Evolutionary conservation across 257 asterid genomes (phyloP), one percentile per base, ranked within the genome.

Genomic region (Solanum sejunctum): DNA sequence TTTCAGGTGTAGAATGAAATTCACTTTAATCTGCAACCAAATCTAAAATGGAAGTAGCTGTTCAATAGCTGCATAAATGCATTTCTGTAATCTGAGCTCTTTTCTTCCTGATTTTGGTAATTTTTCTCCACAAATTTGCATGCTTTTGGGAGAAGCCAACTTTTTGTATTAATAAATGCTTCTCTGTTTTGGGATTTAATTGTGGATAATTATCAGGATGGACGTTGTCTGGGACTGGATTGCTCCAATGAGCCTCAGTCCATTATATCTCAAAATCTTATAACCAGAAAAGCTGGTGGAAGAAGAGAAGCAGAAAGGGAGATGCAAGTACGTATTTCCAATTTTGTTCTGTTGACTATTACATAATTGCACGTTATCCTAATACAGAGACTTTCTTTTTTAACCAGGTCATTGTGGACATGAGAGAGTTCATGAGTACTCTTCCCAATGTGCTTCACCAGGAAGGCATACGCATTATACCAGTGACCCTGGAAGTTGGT

Each of bases 391-490:
- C 79, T 26, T 26, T 15, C 13, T 36, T 73, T 28, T 82, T 21
- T 56, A 32, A 85, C 84, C 85, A 96, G 99, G 93, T 96, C 87
- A 95, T 96, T 70, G 99, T 96, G 91, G 99, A 96, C 91, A 96
- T 96, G 99, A 93, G 99, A 87, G 99, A 96, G 90, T 96, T 96
- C 90, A 96, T 95, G 99, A 96, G 99, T 93, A 96, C 98, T 89
- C 98, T 96, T 56, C 99, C 99, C 16, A 96, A 95, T 84, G 98
- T 95, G 84, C 95, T 95, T 83, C 97, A 96, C 92, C 99, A 93
- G 87, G 95, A 92, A 91, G 99, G 99, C 87, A 90, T 95, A 93
- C 96, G 87, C 66, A 92, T 96, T 57, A 89, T 93, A 88, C 99
- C 99, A 49, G 99, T 94, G 87, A 95, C 98, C 49, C 83, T 96